Conservation (phyloP, 2,329 filamentous ascomycete genomes). For the Proliferodiscus dingleyae region DNA sequence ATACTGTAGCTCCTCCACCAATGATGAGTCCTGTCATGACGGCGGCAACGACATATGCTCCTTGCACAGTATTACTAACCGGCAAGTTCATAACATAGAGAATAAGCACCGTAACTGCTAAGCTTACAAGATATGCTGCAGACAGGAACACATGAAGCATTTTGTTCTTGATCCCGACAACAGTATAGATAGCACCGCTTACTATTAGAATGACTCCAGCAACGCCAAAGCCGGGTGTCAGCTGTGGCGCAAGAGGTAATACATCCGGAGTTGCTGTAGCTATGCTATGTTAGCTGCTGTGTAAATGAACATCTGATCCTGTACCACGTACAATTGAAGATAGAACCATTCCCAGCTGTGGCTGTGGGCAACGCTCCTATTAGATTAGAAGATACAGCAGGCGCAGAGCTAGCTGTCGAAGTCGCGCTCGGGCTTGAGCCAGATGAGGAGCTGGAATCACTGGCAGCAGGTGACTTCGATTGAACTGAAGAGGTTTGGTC, state of each 20-base stretch:
- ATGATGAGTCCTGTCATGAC: conserved; percentile 69
- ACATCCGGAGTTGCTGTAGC: conserved; percentile 36
- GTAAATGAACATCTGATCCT: background rate
- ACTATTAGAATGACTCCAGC: conserved; percentile 71
- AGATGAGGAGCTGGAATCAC: conserved; percentile 9
- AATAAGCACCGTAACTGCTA: conserved; percentile 77
- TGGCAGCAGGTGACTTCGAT: conserved; percentile 6
- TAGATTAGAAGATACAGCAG: conserved; percentile 16
- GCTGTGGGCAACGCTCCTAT: conserved; percentile 16
- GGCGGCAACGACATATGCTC: conserved; percentile 77
- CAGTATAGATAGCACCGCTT: conserved; percentile 63
- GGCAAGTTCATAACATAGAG: conserved; percentile 83
- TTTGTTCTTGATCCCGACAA: conserved; percentile 79
- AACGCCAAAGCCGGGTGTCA: conserved; percentile 79
- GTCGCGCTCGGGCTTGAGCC: conserved; percentile 8
- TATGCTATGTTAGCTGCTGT: conserved; percentile 17
- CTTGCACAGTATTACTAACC: conserved; percentile 70
- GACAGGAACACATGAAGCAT: conserved; percentile 79
- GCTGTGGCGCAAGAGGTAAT: conserved; percentile 65
- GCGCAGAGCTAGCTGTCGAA: conserved; percentile 5
- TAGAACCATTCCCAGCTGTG: conserved; percentile 8
- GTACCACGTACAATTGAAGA: conserved; percentile 23
- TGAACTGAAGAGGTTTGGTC: conserved; percentile 1
- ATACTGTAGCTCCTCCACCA: conserved; percentile 69
- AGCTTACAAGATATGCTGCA: conserved; percentile 63